phyloP scores from a whole-genome alignment of 2,329 filamentous ascomycete species.

The Plectosphaerella sp. region DNA sequence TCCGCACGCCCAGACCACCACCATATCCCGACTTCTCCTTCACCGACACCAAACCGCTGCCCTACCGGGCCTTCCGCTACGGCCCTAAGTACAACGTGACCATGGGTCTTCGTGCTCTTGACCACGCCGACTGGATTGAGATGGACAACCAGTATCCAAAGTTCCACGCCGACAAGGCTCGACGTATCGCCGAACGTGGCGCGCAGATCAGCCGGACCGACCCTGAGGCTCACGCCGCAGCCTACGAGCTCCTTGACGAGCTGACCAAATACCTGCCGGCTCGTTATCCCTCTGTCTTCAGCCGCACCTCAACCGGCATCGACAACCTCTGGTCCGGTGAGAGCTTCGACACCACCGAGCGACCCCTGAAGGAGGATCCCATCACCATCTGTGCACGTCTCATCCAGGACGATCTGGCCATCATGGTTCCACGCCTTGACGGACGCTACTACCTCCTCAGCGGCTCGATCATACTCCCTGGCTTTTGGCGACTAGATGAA shows the following conservation, averaged over 20 bases:
- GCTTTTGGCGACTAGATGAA: constrained; percentile 79
- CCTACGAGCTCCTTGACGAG: constrained; percentile 72
- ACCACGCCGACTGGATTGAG: constrained; percentile 75
- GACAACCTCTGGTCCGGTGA: constrained; percentile 69
- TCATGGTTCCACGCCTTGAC: constrained; percentile 74
- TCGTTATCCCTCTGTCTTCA: constrained; percentile 69
- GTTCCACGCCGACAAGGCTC: constrained; percentile 67
- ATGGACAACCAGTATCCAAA: constrained; percentile 73
- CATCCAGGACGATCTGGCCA: constrained; percentile 74
- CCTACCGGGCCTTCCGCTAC: constrained; percentile 73
- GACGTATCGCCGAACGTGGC: constrained; percentile 63
- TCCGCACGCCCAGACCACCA: constrained; percentile 52
- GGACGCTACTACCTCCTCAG: constrained; percentile 79
- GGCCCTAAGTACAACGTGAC: constrained; percentile 73
- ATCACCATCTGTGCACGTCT: constrained; percentile 71
- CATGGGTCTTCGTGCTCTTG: constrained; percentile 69
- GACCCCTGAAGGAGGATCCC: constrained; percentile 68
- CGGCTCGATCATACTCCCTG: constrained; percentile 69
- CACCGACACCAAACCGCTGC: constrained; percentile 63
- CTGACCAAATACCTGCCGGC: constrained; percentile 65
- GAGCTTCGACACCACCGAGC: constrained; percentile 60
- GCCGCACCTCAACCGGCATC: constrained; percentile 58
- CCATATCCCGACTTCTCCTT: constrained; percentile 68
- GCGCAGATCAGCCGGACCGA: constrained; percentile 64
- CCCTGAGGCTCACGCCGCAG: constrained; percentile 65